phyloP scores from a whole-genome alignment of 2,329 filamentous ascomycete genomes.

The Tolypocladium ophioglossoides region DNA sequence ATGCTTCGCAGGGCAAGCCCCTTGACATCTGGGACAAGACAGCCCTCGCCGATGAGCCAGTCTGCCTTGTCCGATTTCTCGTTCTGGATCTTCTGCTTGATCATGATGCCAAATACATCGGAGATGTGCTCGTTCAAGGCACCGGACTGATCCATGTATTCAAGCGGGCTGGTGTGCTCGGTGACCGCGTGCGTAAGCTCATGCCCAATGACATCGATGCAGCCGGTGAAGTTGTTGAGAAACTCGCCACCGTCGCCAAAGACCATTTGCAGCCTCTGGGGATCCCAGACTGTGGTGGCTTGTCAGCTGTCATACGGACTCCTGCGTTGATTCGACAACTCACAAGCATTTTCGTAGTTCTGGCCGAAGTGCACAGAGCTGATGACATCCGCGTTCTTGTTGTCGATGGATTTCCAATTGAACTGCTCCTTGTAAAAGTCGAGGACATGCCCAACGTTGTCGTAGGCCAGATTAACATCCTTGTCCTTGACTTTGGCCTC shows the following conservation, averaged over 20 bases:
- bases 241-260: conserved; percentile 45
- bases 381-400: conserved; percentile 35
- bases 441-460: conserved; percentile 38
- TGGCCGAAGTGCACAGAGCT: conserved; percentile 42
- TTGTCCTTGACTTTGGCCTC: conserved; percentile 28
- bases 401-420: conserved; percentile 40
- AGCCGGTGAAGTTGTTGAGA: conserved; percentile 39
- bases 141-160: conserved; percentile 40
- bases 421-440: conserved; percentile 40
- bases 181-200: conserved; percentile 47
- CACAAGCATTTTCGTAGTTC: conserved; percentile 40
- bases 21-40: conserved; percentile 38
- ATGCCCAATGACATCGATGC: conserved; percentile 46
- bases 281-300: conserved; percentile 34
- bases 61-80: conserved; percentile 35
- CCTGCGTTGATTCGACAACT: conserved; percentile 8
- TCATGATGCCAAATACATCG: conserved; percentile 47
- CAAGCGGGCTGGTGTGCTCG: conserved; percentile 36
- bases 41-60: conserved; percentile 45
- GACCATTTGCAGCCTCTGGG: conserved; percentile 38
- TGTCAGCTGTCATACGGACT: not conserved
- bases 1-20: conserved; percentile 42
- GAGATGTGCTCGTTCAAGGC: conserved; percentile 47
- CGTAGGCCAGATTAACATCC: conserved; percentile 36
- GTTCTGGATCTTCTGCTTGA: conserved; percentile 40